A percentile compares a stretch with the other conserved stretches of the same genome.
Conservation (phyloP, 2,329 filamentous ascomycete genomes). For the Gaeumannomyces tritici region DNA sequence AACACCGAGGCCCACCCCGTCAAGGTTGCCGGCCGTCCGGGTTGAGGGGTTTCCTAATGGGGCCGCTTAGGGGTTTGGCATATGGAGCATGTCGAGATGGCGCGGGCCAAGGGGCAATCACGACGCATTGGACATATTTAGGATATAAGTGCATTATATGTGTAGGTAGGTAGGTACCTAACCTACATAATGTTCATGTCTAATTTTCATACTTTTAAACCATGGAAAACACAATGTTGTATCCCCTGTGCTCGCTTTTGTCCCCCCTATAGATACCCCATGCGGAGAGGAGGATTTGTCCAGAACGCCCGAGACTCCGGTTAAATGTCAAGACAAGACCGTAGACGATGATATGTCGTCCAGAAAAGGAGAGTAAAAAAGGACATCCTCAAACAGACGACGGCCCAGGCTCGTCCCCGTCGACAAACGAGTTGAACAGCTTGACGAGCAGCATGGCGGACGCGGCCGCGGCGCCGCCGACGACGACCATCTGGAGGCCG, state of each 20-base stretch:
- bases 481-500: conserved; percentile 28
- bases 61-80: too few relatives aligned
- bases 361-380: not conserved
- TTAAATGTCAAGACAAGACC: not conserved
- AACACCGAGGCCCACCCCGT: conserved; percentile 41
- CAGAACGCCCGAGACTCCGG: not conserved
- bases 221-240: not conserved
- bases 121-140: not conserved
- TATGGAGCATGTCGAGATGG: not conserved
- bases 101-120: not conserved
- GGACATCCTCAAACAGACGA: not conserved
- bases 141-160: not conserved
- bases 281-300: not conserved
- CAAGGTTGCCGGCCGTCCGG: not conserved
- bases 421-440: conserved; percentile 8
- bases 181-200: not conserved
- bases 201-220: not conserved
- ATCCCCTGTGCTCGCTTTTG: not conserved
- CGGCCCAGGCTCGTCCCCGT: not conserved
- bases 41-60: not conserved
- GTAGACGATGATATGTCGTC: not conserved
- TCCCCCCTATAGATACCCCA: not conserved
- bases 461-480: conserved; percentile 25
- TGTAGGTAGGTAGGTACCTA: not conserved
- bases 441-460: conserved; percentile 27